A percentile compares a stretch with the other conserved stretches of the same genome.
These are phyloP conservation scores for Eucalyptus curtisii DNA, from an alignment of 345 rosid species.

Conservation along the genomic window DNA sequence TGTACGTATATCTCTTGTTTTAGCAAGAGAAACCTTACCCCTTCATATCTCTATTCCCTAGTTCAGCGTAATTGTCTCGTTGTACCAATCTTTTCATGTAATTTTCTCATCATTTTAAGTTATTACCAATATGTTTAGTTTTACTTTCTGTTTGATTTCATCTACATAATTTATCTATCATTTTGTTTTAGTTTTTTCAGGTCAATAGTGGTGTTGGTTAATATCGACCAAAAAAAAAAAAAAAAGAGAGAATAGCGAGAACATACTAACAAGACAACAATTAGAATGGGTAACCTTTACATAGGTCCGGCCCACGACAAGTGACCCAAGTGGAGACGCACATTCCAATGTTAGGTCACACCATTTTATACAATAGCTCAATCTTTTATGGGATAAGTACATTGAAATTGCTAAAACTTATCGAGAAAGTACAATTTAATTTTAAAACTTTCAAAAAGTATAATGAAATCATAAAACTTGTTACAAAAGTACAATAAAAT, in stretches of 20 bases:
- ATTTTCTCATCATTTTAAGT: background rate
- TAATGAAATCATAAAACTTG: no score
- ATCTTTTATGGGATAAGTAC: background rate
- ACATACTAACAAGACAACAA: background rate
- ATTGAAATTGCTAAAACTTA: no score
- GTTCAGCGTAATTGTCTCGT: background rate
- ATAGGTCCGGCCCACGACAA: background rate
- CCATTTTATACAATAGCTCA: background rate
- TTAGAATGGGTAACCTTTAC: background rate
- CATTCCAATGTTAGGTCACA: background rate
- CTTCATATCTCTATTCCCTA: background rate
- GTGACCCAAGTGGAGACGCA: background rate
- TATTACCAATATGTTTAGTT: background rate
- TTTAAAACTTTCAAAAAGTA: no score
- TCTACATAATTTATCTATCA: background rate
- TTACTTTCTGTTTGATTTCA: background rate
- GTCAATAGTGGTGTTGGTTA: background rate
- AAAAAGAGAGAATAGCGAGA: background rate
- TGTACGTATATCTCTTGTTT: no score
- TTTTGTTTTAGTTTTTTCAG: background rate
- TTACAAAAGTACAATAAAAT: fast-evolving
- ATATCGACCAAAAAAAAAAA: no score
- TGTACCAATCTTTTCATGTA: background rate
- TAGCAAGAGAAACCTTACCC: background rate
- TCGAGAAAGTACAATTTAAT: no score